Base-by-base conservation (phyloP, 2,329 filamentous ascomycete genomes). In the Paecilomyces variotii region DNA sequence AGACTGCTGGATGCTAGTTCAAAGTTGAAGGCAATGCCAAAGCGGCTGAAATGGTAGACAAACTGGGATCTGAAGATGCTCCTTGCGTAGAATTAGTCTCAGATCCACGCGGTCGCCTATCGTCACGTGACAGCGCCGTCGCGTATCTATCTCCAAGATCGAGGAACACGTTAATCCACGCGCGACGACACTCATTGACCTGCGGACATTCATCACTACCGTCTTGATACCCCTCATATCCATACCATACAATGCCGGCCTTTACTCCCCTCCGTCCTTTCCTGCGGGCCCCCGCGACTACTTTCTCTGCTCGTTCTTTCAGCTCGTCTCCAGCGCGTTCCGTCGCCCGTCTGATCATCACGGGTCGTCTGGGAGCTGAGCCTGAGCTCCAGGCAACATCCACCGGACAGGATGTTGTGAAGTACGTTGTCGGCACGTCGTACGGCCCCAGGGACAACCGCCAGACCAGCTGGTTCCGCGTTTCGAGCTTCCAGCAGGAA, bases 401-500 rank as follows among this genome's bases (percentile, higher is more conserved):
- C 68, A 87, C 79, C 56, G 91, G 91, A 59, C 82, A 82, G 63
- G 89, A 95, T 63, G 69, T 96, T 59, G 72, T 97, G 69, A 84
- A 83, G 67, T 97, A 96, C 73, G 78, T 85, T 3, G 79, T 99
- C 62, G 92, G 85, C 56, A 89, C 85, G 68, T 86, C 79, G 73
- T 74, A 73, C 60, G 91, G 91, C 12, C 76, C 80, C 61, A 79
- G 77, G 64, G 88, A 93, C 14, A 88, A 90, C 75, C 81, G 85
- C 70, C 82, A 85, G 71, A 90, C 88, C 30, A 94, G 87, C 80
- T 97, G 89, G 89, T 97, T 95, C 82, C 82, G 82, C 59, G 80
- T 97, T 57, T 80, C 86, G 34, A 85, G 82, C 77, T 97, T 97
- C 72, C 67, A 78, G 56, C 78, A 79, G 12, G 86, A 90, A 63